phyloP scores from a whole-genome alignment of 2,329 filamentous ascomycete genomes.

The Penicillium corylophilum region DNA sequence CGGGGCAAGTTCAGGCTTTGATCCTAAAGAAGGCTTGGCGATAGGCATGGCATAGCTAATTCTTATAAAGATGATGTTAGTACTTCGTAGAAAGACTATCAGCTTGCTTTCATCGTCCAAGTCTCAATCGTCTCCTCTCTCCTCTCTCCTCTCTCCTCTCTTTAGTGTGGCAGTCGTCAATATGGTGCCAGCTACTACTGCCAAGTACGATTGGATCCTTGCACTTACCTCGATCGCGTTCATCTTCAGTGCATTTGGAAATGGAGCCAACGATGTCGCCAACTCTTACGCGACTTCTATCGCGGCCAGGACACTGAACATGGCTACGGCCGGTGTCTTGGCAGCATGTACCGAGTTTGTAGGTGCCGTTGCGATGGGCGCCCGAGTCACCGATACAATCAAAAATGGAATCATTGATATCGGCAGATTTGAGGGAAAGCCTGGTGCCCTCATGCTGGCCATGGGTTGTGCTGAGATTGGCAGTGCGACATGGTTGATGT shows the following conservation, averaged over 20 bases:
- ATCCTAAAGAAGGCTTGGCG: neutral
- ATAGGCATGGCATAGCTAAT: neutral
- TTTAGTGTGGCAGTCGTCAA: neutral
- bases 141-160: neutral
- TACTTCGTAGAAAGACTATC: neutral
- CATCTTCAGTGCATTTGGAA: conserved; percentile 29
- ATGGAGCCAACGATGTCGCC: conserved; percentile 49
- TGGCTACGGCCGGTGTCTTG: conserved; percentile 53
- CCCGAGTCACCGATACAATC: conserved; percentile 46
- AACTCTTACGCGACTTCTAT: conserved; percentile 57
- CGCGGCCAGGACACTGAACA: conserved; percentile 52
- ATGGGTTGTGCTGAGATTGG: conserved; percentile 40
- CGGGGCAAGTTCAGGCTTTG: neutral
- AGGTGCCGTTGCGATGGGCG: conserved; percentile 54
- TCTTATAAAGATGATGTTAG: neutral
- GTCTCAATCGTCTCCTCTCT: neutral
- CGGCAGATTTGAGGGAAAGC: conserved; percentile 35
- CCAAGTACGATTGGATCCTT: conserved; percentile 32
- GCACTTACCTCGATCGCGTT: conserved; percentile 30
- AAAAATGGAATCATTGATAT: conserved; percentile 46
- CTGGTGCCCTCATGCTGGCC: conserved; percentile 40
- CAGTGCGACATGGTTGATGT: conserved; percentile 38
- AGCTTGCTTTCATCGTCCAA: neutral
- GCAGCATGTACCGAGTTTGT: conserved; percentile 52
- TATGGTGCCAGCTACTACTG: conserved; percentile 25